Base-by-base conservation (phyloP, 768 basidiomycete species). In the Pleurotus giganteus region DNA sequence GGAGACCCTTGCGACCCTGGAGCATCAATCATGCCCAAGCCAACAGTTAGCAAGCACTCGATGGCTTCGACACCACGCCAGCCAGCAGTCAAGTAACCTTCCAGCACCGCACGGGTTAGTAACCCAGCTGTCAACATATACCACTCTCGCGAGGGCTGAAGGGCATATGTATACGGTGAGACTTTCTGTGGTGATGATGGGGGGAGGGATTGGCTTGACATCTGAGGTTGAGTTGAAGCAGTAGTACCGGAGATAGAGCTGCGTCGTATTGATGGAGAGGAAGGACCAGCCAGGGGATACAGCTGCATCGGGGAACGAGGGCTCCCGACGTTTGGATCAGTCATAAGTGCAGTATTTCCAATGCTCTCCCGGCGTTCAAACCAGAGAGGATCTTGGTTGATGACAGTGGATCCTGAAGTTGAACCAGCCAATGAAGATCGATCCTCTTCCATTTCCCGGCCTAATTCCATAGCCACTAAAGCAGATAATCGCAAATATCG, bases 1-100 rank as follows among this genome's bases (percentile, higher is more conserved):
- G 34, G 15, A 26, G 32, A 36, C 12, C 21, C 46, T 9, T 47
- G n/a, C 15, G 28, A 31, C 52, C 47, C 43, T 23, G 60, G 44
- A 56, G 56, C 57, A 2, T 67, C 65, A 26, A 66, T 66, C 19
- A 79, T 69, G 6, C 84, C 82, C 41, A 88, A 69, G 1, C 91
- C 92, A 21, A 93, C 79, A 2, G 85, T 83, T 45, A 94, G 69
- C 53, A 94, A 68, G 56, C 86, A 82, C 61, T 90, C 86, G 8
- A 85, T 78, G 4, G 86, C 83, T 34, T 84, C 80, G 1, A 80
- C 70, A 0, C 92, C 91, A 26, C 77, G 79, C 92, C 92, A 95
- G 0, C 88, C 86, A 8, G 84, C 86, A 1, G 84, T 85, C 42
- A 94, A 75, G 64, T 94, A 94, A 0, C 92, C 92, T 63, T 95